Evolutionary conservation across 192 early-diverging fungal genomes (phyloP), one percentile per base, ranked within the genome.

Genomic region (Linnemannia elongata): DNA sequence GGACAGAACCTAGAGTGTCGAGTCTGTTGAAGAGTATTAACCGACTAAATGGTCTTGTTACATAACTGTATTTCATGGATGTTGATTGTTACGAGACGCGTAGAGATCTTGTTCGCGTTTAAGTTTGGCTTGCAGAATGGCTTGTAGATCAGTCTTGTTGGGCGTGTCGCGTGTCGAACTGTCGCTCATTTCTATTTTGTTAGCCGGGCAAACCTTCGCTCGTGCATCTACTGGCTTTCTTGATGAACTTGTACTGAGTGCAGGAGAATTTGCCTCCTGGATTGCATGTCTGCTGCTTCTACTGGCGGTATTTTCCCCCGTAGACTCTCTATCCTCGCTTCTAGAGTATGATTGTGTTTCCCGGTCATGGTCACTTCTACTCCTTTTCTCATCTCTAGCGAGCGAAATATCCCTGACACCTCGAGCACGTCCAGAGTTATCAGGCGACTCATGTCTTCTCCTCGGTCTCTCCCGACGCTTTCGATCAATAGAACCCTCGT

Each of bases 81-180:
- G 18, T 52, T 66, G 33, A 33, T 30, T 66, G 12, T 27, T 30
- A 2, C 30, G 60, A 33, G 60, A 33, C 35, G 60, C 55, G 41
- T 81, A 74, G 24, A 74, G 41, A 27, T 75, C 79, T 33, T 60
- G 79, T 72, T 81, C 78, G 35, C 71, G 69, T 33, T 72, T 73
- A 41, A 80, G 60, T 49, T 66, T 80, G 20, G 57, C 66, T 35
- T 27, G 63, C 44, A 75, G 73, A 30, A 68, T 75, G 27, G 73
- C 57, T 9, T 66, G 39, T 8, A 81, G 30, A 45, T 36, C 30
- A 7, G 30, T 42, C 63, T 33, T 15, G 3, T 57, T 79, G 47
- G 47, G 54, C 35, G 49, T 22, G 49, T 45, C 44, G 44, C 44
- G 38, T 3, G 7, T 33, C 27, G 60, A 66, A 33, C 60, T 66